These are phyloP conservation scores for Colletotrichum neosansevieriae DNA, from an alignment of 2,329 filamentous ascomycete species.

Conservation along the genomic window DNA sequence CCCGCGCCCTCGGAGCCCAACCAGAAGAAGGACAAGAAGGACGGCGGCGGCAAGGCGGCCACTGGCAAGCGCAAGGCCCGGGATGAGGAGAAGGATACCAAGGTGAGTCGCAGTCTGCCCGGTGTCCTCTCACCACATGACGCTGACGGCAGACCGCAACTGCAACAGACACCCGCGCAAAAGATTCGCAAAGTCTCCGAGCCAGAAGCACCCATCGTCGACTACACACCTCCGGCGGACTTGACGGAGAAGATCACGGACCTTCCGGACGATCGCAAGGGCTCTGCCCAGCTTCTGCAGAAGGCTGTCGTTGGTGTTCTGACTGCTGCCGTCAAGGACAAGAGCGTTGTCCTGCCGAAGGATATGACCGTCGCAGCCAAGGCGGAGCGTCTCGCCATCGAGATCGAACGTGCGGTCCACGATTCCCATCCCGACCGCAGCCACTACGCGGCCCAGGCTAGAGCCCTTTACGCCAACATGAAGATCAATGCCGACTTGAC, in stretches of 20 bases:
- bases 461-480: slow-evolving; percentile 85
- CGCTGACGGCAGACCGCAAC: background rate
- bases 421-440: slow-evolving; percentile 65
- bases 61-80: slow-evolving; percentile 69
- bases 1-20: slow-evolving; percentile 53
- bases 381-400: slow-evolving; percentile 78
- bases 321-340: slow-evolving; percentile 73
- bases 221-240: slow-evolving; percentile 65
- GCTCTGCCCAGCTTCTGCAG: slow-evolving; percentile 76
- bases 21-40: slow-evolving; percentile 63
- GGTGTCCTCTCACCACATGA: too few species aligned
- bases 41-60: slow-evolving; percentile 53
- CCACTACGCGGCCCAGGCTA: slow-evolving; percentile 73
- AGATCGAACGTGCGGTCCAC: slow-evolving; percentile 80
- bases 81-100: slow-evolving; percentile 65
- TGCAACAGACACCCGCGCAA: slow-evolving; percentile 53
- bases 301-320: slow-evolving; percentile 78
- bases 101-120: slow-evolving; percentile 53
- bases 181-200: slow-evolving; percentile 70
- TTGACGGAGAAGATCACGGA: slow-evolving; percentile 64
- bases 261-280: slow-evolving; percentile 74
- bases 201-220: slow-evolving; percentile 52
- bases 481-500: slow-evolving; percentile 88
- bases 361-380: slow-evolving; percentile 73
- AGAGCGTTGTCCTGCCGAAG: slow-evolving; percentile 71